Conservation (phyloP, 768 basidiomycete genomes). For the Hygrophoropsis aurantiaca region DNA sequence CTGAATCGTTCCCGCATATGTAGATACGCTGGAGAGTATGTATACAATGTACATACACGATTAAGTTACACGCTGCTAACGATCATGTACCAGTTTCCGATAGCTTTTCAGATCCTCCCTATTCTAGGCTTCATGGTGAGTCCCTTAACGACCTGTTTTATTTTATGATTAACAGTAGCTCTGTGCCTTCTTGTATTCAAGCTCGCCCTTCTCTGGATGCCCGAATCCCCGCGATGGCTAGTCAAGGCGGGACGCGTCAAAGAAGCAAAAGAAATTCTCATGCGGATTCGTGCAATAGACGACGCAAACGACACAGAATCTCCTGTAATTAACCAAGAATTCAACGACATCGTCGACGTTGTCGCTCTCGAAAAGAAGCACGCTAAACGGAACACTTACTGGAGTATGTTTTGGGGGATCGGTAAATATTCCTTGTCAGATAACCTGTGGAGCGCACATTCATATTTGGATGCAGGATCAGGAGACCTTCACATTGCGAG, state of each 20-base stretch:
- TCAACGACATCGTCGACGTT: slow-evolving; percentile 38
- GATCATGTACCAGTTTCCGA: slow-evolving; percentile 32
- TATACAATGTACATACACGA: neutral
- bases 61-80: neutral
- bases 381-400: slow-evolving; percentile 39
- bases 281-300: slow-evolving; percentile 31
- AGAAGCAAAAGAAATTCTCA: slow-evolving; percentile 38
- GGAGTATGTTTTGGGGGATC: slow-evolving; percentile 47
- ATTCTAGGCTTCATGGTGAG: slow-evolving; percentile 39
- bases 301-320: slow-evolving; percentile 8
- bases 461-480: slow-evolving; percentile 18
- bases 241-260: slow-evolving; percentile 38
- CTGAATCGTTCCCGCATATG: neutral
- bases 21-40: slow-evolving; percentile 31
- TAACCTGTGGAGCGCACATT: neutral
- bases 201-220: slow-evolving; percentile 26
- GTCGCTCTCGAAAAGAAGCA: slow-evolving; percentile 40
- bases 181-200: slow-evolving; percentile 1
- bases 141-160: too few relatives aligned
- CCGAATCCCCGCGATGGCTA: slow-evolving; percentile 38
- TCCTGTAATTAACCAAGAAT: slow-evolving; percentile 29
- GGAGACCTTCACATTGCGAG: slow-evolving; percentile 42
- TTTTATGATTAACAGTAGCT: too few relatives aligned
- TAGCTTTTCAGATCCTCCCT: slow-evolving; percentile 45
- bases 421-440: slow-evolving; percentile 15